Evolutionary conservation across 768 basidiomycete genomes (phyloP), one percentile per base, ranked within the genome.

Genomic region (Boletellus ananas): DNA sequence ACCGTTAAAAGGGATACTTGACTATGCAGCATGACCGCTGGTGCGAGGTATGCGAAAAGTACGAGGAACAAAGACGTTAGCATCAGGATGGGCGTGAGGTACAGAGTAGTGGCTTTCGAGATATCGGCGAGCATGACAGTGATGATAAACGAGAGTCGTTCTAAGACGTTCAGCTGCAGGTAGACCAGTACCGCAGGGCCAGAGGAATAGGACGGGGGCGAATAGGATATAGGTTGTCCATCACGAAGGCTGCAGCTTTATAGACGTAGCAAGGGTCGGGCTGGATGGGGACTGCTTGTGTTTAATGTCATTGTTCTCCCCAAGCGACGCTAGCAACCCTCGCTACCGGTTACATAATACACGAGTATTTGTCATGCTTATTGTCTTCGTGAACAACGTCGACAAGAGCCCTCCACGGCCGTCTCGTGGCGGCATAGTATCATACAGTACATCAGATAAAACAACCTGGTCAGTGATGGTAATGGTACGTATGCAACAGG

Each of bases 21-120:
- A 56, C 74, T 73, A 29, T 80, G 78, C 11, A 90, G 72, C 59
- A 86, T 64, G 43, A 81, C 57, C 5, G 71, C 72, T 0, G 89
- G 89, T 1, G 89, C 79, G n/a, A 88, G 69, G 54, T 79, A 87
- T 4, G 82, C 77, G 54, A 91, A 79, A 2, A 88, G 61, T 4
- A 80, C 72, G 36, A 91, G 79, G 31, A 90, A 57, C 43, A 85
- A 69, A 10, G 86, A 78, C 5, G 87, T 80, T 37, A 90, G 69
- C 52, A 80, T 76, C 43, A 90, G 69, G 5, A 87, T 20, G 20
- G 86, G 85, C 2, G 86, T 76, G 45, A 90, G 74, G 61, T 84
- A 88, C 45, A 86, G 72, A 46, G 78, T 82, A 56, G 80, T 71
- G 48, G 79, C 77, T 74, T 83, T 88, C 13, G 86, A 84, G 36